Evolutionary conservation across 305 asterid genomes (phyloP), one percentile per base, ranked within the genome.

Genomic region (Solanum hybrid): DNA sequence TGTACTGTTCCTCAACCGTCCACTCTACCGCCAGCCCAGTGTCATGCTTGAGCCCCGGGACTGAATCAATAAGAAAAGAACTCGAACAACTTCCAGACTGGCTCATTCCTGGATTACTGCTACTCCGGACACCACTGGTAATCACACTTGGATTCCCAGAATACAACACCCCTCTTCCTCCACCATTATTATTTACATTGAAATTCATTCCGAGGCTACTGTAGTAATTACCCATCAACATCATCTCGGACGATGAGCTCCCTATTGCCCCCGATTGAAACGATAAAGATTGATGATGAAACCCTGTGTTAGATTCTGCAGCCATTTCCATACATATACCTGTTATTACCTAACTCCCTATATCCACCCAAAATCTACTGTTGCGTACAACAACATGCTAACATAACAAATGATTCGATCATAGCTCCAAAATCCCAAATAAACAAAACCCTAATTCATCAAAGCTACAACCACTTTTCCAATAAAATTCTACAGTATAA

Each of bases 1-100:
- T 95, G 90, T 88, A 93, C 95, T 96, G 98, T 88, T 95, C 99
- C 35, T 94, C 98, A 34, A 91, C 90, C 26, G 98, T 93, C 99
- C 99, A 96, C 93, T 96, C 99, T 40, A 90, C 97, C 1, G 95
- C 98, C 87, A 96, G 89, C 35, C 96, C 98, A 0, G 97, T 93
- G 22, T 95, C 98, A 92, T 95, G 97, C 91, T 95, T 95, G 93
- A 96, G 89, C 90, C 98, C 98, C 2, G 98, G 96, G 51, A 90
- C 95, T 10, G 97, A 92, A 89, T 96, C 97, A 88, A 95, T 89
- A 89, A 94, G 91, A 37, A 93, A 93, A 87, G 98, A 87, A 79
- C 80, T 51, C 24, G 89, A 66, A 60, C 84, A 85, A 69, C 91
- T 90, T 85, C 91, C 92, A 6, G 90, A 78, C 40, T 88, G 90